Conservation (phyloP, 495 filamentous ascomycete genomes). For the Aspergillus taichungensis region DNA sequence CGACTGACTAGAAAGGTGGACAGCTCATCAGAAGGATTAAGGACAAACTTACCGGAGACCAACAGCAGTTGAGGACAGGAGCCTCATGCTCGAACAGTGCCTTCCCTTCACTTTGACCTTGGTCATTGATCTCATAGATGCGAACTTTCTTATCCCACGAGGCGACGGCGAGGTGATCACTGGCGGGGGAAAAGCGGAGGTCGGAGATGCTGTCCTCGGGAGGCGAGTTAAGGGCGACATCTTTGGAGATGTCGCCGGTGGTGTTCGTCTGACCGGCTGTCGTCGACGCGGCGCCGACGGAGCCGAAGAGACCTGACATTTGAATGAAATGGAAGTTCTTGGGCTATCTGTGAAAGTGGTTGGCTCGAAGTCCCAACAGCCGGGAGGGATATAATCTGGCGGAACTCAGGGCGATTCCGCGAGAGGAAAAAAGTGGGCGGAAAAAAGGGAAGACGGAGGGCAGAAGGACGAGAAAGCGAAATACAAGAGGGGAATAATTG, state of each 20-base stretch:
- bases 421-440: too few relatives aligned
- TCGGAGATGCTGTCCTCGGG: slow-evolving; percentile 85
- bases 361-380: neutral
- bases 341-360: neutral
- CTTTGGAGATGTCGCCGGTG: slow-evolving; percentile 82
- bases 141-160: slow-evolving; percentile 93
- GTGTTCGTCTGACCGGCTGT: slow-evolving; percentile 52
- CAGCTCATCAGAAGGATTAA: neutral
- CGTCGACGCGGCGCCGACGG: slow-evolving; percentile 31
- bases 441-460: too few relatives aligned
- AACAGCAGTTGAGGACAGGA: slow-evolving; percentile 70
- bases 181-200: slow-evolving; percentile 67
- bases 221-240: slow-evolving; percentile 65
- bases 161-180: slow-evolving; percentile 72
- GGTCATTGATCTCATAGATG: slow-evolving; percentile 76
- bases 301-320: slow-evolving; percentile 55
- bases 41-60: slow-evolving; percentile 63
- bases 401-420: too few relatives aligned
- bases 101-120: slow-evolving; percentile 65
- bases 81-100: slow-evolving; percentile 68
- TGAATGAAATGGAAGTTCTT: slow-evolving; percentile 17
- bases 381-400: too few relatives aligned
- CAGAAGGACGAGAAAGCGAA: too few relatives aligned
- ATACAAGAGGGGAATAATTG: too few relatives aligned
- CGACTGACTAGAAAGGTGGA: slow-evolving; percentile 4